Base-by-base conservation (phyloP, 495 filamentous ascomycete species). In the Daldinia loculata region DNA sequence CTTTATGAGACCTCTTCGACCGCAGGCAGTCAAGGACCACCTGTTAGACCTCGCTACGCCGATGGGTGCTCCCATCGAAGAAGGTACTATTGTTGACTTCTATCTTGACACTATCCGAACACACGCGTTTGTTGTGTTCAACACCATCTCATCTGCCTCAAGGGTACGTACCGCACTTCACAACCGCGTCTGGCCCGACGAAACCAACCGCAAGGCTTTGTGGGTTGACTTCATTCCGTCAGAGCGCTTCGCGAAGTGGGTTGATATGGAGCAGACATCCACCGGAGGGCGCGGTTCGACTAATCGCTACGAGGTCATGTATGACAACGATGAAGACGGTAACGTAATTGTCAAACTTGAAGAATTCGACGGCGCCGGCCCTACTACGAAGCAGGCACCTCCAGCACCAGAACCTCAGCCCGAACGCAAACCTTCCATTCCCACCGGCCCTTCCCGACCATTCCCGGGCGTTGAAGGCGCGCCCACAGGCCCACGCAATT, bases 171-270 rank as follows among this genome's bases (percentile, higher is more conserved):
- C 88, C 0, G 85, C 87, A 8, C 80, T 99, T 6, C 95, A 99
- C 75, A 86, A 86, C 43, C 86, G 84, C 3, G 83, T 93, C 41
- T 99, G 93, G 93, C 95, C 95, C 1, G 87, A 92, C 41, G 95
- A 98, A 78, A 87, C 89, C 56, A 91, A 90, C 51, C 88, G 95
- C 41, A 95, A 95, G 77, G 86, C 86, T 2, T 86, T 99, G 4
- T 97, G 91, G 87, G 92, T 91, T 4, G 95, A 99, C 71, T 99
- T 97, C 76, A 86, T 98, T 6, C 95, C 95, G 0, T 87, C 91
- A 61, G 87, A 93, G 26, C 86, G 87, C 63, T 81, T 96, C 12
- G 73, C 80, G 24, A 86, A 90, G 48, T 99, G 94, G 94, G 87
- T 96, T 57, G 81, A 85, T 9, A 84, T 77, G 8, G 93, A 97